Evolutionary conservation across 2,329 filamentous ascomycete genomes (phyloP).

Genomic region (Akanthomyces muscarius): DNA sequence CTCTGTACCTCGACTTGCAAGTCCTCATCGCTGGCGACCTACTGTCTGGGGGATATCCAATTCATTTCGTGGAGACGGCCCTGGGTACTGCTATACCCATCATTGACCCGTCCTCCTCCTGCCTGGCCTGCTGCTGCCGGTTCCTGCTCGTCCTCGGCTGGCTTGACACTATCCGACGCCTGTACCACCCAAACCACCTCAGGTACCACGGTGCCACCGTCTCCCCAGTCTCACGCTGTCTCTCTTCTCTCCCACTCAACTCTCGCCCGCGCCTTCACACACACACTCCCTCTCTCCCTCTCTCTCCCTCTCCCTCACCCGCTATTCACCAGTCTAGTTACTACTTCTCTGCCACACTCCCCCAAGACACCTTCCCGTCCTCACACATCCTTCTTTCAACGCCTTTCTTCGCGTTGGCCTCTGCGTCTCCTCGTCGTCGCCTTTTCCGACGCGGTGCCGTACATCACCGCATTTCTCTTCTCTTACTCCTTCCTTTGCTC

Average conservation of each 20-base stretch:
- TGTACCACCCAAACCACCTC: slow-evolving; percentile 12
- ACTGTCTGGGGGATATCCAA: too few relatives aligned
- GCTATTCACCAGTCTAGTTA: neutral
- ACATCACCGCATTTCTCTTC: neutral
- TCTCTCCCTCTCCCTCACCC: neutral
- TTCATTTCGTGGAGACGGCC: too few relatives aligned
- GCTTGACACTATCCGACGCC: neutral
- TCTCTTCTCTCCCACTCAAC: slow-evolving; percentile 9
- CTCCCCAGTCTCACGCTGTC: slow-evolving; percentile 10
- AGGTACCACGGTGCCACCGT: slow-evolving; percentile 4
- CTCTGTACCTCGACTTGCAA: neutral
- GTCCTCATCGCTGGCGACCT: too few relatives aligned
- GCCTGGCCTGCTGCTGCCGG: too few relatives aligned
- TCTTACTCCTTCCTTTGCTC: neutral
- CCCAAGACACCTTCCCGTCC: neutral
- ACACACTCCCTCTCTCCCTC: neutral
- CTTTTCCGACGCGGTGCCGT: neutral
- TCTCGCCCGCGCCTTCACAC: neutral
- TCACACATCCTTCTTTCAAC: neutral
- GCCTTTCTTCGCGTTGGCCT: slow-evolving; percentile 3
- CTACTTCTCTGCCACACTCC: slow-evolving; percentile 7
- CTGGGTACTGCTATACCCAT: too few relatives aligned
- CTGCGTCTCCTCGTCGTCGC: neutral
- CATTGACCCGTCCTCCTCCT: too few relatives aligned
- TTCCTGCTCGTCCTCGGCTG: neutral